These are phyloP conservation scores for Arabidopsis lyrata DNA, from an alignment of 441 rosid species.

Conservation along the genomic window DNA sequence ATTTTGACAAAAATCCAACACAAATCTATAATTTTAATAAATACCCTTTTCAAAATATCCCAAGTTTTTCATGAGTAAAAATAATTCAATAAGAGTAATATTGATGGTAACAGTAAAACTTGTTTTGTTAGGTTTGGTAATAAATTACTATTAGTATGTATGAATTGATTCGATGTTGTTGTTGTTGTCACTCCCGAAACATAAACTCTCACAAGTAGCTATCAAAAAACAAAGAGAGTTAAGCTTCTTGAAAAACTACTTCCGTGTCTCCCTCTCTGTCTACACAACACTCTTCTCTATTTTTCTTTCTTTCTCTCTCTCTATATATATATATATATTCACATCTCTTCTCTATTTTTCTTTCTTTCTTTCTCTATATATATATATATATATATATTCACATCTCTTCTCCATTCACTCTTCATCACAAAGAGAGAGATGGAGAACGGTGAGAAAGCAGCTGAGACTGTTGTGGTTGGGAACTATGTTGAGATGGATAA, in stretches of 20 bases:
- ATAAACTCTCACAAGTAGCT: constrained; percentile 49
- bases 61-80: background rate
- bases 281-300: constrained; percentile 47
- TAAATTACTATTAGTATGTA: background rate
- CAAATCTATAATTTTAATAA: background rate
- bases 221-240: constrained; percentile 30
- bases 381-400: background rate
- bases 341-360: constrained; percentile 19
- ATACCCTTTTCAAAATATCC: background rate
- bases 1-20: no score
- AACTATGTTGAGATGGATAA: constrained; percentile 95
- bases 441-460: constrained; percentile 72
- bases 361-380: constrained; percentile 24
- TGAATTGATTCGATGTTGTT: constrained; percentile 31
- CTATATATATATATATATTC: background rate
- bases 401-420: constrained; percentile 20
- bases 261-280: constrained; percentile 54
- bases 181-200: constrained; percentile 39
- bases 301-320: constrained; percentile 25
- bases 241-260: constrained; percentile 46
- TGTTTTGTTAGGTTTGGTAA: constrained; percentile 23
- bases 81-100: background rate
- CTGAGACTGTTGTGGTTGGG: constrained; percentile 87
- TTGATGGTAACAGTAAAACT: background rate
- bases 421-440: constrained; percentile 30